Conservation (phyloP, 768 basidiomycete genomes). For the Russula vinacea region DNA sequence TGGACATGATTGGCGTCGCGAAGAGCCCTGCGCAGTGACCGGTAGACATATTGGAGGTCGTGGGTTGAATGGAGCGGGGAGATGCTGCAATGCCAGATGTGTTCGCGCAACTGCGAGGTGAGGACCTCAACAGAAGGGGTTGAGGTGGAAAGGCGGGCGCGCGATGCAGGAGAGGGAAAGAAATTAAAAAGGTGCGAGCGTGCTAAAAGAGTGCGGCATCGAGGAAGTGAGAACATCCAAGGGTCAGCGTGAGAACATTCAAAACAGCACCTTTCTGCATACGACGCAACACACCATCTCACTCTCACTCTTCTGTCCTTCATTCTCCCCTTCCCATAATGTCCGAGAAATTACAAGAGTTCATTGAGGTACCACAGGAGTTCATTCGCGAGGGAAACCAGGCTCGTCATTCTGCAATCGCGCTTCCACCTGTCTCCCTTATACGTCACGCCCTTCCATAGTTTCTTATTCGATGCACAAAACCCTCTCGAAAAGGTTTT, state of each 20-base stretch:
- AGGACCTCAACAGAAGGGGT: conserved; percentile 37
- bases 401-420: conserved; percentile 42
- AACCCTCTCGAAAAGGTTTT: conserved; percentile 91
- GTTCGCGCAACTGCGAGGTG: conserved; percentile 19
- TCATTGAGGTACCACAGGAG: conserved; percentile 86
- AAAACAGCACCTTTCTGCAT: neutral
- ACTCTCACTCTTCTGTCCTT: conserved; percentile 15
- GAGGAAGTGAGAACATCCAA: conserved; percentile 16
- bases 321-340: conserved; percentile 45
- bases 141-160: neutral
- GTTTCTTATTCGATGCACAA: conserved; percentile 97
- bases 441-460: conserved; percentile 37
- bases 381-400: conserved; percentile 93
- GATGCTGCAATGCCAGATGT: conserved; percentile 23
- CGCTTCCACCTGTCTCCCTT: neutral
- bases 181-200: neutral
- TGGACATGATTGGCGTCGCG: conserved; percentile 1
- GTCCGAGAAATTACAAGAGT: conserved; percentile 89
- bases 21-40: conserved; percentile 24
- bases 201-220: neutral
- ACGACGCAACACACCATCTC: conserved; percentile 11
- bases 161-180: conserved; percentile 12
- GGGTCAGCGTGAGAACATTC: neutral
- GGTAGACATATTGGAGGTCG: conserved; percentile 16
- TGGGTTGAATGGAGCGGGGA: conserved; percentile 5